Conservation (phyloP, 2,329 filamentous ascomycete genomes). For the Ascochyta fabae region DNA sequence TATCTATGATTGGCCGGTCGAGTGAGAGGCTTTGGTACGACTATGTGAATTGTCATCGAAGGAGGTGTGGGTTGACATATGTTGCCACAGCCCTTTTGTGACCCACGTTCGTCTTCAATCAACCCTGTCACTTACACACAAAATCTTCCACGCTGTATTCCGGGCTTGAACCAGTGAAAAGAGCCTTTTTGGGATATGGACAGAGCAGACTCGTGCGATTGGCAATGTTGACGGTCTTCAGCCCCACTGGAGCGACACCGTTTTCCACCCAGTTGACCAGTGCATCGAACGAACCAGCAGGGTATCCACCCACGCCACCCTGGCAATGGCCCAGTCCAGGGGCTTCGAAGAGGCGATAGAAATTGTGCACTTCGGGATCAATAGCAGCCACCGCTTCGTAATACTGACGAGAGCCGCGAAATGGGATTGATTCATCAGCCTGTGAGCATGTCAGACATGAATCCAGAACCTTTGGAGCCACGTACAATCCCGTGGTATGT, state of each 20-base stretch:
- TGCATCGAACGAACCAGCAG: slow-evolving; percentile 43
- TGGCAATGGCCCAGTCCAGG: slow-evolving; percentile 33
- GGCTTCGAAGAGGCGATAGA: slow-evolving; percentile 32
- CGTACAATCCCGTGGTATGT: slow-evolving; percentile 32
- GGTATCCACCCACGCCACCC: slow-evolving; percentile 25
- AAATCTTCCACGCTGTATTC: slow-evolving; percentile 3
- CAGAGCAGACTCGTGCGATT: slow-evolving; percentile 24
- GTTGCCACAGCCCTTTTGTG: no score
- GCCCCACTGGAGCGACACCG: slow-evolving; percentile 21
- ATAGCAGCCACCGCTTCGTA: slow-evolving; percentile 21
- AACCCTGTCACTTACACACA: not conserved
- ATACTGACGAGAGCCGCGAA: slow-evolving; percentile 17
- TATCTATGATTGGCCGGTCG: no score
- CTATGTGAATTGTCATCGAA: no score
- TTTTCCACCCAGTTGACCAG: slow-evolving; percentile 40
- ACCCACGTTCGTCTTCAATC: no score
- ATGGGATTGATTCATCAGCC: slow-evolving; percentile 16
- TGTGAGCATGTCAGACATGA: not conserved
- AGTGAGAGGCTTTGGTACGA: no score
- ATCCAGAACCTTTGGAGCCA: not conserved
- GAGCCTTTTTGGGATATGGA: slow-evolving; percentile 22
- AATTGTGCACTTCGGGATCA: slow-evolving; percentile 21
- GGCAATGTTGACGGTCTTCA: slow-evolving; percentile 16
- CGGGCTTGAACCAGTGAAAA: not conserved
- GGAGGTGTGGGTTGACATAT: no score